These are phyloP conservation scores for Hyaloscypha hepaticicola DNA, from an alignment of 495 filamentous ascomycete genomes.

Conservation along the genomic window DNA sequence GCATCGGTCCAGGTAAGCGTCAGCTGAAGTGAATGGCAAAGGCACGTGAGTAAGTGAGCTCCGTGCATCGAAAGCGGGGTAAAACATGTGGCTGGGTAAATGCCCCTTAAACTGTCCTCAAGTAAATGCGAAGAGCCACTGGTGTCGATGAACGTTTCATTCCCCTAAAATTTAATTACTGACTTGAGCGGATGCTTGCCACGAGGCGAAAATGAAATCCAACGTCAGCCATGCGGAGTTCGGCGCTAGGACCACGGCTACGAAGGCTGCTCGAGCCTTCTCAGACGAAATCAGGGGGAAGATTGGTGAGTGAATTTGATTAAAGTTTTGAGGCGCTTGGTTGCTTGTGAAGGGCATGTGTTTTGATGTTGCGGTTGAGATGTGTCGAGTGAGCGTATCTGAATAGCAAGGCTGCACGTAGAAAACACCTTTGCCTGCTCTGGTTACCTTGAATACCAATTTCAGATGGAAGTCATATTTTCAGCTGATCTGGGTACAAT, in stretches of 20 bases:
- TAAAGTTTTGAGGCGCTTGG: not conserved
- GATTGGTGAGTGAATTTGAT: slow-evolving; percentile 32
- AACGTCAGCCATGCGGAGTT: slow-evolving; percentile 9
- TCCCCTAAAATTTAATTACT: too few species aligned
- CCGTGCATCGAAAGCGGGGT: slow-evolving; percentile 4
- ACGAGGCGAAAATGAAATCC: not conserved
- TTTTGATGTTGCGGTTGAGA: not conserved
- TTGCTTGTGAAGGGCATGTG: not conserved
- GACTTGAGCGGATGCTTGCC: not conserved
- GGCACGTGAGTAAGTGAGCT: not conserved
- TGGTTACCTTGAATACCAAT: too few species aligned
- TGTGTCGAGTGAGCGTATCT: not conserved
- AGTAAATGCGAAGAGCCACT: not conserved
- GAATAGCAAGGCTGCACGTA: not conserved
- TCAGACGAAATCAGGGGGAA: slow-evolving; percentile 38
- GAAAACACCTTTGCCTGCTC: too few species aligned
- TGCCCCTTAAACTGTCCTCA: not conserved
- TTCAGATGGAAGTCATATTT: too few species aligned
- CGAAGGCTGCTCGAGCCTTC: slow-evolving; percentile 44
- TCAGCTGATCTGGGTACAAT: too few species aligned
- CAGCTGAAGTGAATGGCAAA: not conserved
- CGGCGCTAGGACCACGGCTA: slow-evolving; percentile 36
- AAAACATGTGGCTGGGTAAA: not conserved
- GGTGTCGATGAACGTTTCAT: not conserved
- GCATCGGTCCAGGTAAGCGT: not conserved